Conservation (phyloP, 179 eudicot genomes). For the Carnegiea gigantea region DNA sequence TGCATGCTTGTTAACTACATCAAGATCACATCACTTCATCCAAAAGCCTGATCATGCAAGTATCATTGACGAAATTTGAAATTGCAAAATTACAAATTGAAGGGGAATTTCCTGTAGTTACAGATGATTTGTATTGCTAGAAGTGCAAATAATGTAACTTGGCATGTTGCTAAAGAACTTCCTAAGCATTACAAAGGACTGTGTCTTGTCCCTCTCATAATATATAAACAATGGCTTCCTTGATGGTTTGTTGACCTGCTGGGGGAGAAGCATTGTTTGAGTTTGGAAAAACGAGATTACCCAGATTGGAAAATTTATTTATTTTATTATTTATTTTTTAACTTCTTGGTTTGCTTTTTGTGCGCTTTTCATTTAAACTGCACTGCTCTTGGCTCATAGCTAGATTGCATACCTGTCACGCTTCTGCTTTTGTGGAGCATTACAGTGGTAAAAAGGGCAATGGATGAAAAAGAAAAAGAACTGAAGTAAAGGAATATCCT, state of each 20-base stretch:
- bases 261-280: background rate
- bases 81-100: background rate
- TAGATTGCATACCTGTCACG: background rate
- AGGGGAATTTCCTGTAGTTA: no score
- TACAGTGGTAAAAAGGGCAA: background rate
- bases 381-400: background rate
- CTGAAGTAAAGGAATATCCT: background rate
- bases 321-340: background rate
- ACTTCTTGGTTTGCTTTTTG: background rate
- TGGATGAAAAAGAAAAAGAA: background rate
- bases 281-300: slow-evolving; percentile 2
- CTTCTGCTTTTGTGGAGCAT: background rate
- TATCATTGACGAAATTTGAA: background rate
- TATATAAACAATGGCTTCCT: background rate
- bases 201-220: background rate
- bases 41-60: background rate
- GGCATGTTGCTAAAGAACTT: background rate
- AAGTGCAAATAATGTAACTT: no score
- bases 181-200: background rate
- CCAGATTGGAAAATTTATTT: background rate
- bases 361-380: background rate
- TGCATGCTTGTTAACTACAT: background rate
- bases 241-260: background rate
- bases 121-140: background rate
- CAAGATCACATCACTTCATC: background rate